Base-by-base conservation (phyloP, 345 rosid genomes). In the Eutrema heterophyllum region DNA sequence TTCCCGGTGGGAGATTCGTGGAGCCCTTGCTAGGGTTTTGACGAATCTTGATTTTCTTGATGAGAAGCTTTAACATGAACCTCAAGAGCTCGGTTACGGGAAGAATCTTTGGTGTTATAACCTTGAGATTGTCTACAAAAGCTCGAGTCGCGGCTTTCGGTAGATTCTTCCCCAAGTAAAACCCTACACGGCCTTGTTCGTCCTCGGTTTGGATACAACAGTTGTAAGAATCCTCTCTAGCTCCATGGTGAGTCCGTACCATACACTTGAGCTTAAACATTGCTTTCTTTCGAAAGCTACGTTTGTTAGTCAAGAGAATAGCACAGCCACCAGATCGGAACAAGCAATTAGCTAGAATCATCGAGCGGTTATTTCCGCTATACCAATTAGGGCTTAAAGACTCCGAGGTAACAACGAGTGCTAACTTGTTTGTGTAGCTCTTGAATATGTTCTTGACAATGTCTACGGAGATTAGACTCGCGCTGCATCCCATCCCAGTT, bases 401-500 rank as follows among this genome's bases (percentile, higher is more conserved):
- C 64, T 94, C 98, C 0, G 98, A 88, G 4, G 97, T 85, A 21
- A 83, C 83, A 2, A 89, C 70, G 4, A 94, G 79, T 11, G 96
- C 96, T 16, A 77, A 56, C 71, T 64, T 49, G 65, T 91, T 85
- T 30, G 86, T 80, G 29, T 84, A 59, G 4, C 82, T 77, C 44
- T 82, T 91, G 51, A 94, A 89, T 12, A 87, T 24, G 79, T 77
- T 87, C 11, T 82, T 89, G 40, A 85, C 95, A 40, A 91, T 70
- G 56, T 91, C 90, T 5, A 91, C 66, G 1, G 98, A 85, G 36
- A 94, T 80, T 24, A 91, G 78, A 79, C 96, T 91, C 35, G 98
- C 96, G 68, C 98, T 91, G 9, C 98, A 94, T 0, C 97, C 98
- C 96, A 94, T 91, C 7, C 96, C 95, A 0, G 97, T 80, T 5